Base-by-base conservation (phyloP, 352 stramenopile species). In the Phytophthora syringae region DNA sequence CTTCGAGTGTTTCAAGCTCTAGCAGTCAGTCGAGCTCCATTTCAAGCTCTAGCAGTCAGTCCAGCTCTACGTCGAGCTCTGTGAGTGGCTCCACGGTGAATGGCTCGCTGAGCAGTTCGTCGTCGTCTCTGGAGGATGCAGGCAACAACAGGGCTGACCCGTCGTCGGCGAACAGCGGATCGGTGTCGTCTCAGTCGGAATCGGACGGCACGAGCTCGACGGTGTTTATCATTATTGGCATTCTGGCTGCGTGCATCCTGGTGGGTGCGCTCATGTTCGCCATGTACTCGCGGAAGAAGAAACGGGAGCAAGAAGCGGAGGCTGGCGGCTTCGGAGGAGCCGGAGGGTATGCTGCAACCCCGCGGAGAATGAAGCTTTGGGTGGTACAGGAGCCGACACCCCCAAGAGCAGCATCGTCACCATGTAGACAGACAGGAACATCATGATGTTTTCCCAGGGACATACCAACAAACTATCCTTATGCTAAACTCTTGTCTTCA, bases 321-420 rank as follows among this genome's bases (percentile, higher is more conserved):
- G 71, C 51, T n/a, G 67, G 71, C 24, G 71, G 67, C 32, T 90
- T 91, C 36, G 79, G 76, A 22, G 76, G 70, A 50, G 62, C 69
- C 6, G 64, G 74, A 45, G 74, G 73, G 36, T 60, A 57, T 9
- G 63, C 59, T 18, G 56, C 54, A 25, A 52, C 61, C 2, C 42
- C 50, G 5, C 47, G 25, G 74, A 79, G 6, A 62, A 49, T 37
- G 73, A 74, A 27, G 36, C 57, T 24, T 36, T 52, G 11, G 63
- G 27, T 11, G 58, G 45, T 10, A 73, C 66, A 40, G 74, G 79
- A 20, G 74, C 77, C 6, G 71, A 85, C 22, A 94, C 85, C 15
- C 85, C 85, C 34, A 94, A 92, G 75, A 66, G 76, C 43, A 87
- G 80, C 48, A 94, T 94, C 48, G 83, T 92, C 37, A 89, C 78